phyloP scores from a whole-genome alignment of 495 filamentous ascomycete genomes.

The Daldinia grandis region DNA sequence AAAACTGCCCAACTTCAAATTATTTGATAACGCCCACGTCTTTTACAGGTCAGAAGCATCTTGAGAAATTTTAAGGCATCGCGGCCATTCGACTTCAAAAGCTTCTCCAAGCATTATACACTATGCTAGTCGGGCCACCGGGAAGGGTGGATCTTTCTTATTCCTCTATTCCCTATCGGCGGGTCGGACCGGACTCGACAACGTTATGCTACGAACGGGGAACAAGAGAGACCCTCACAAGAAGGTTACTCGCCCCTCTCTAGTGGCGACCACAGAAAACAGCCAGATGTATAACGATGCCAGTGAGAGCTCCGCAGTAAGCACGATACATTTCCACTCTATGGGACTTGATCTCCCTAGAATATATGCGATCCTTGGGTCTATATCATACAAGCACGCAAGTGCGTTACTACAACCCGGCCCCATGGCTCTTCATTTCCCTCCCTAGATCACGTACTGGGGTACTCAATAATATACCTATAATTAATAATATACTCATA shows the following conservation, averaged over 20 bases:
- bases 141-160: background rate
- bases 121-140: background rate
- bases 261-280: slow-evolving; percentile 17
- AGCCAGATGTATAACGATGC: background rate
- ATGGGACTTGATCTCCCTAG: background rate
- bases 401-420: background rate
- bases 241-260: slow-evolving; percentile 18
- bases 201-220: slow-evolving; percentile 14
- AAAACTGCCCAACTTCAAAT: slow-evolving; percentile 8
- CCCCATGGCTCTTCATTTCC: background rate
- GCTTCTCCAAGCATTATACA: background rate
- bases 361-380: background rate
- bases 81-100: background rate
- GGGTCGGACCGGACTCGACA: background rate
- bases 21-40: background rate
- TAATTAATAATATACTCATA: background rate
- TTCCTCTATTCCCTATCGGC: background rate
- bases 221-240: slow-evolving; percentile 15
- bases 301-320: slow-evolving; percentile 5
- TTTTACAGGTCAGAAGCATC: background rate
- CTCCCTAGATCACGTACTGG: background rate
- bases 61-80: background rate
- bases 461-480: background rate
- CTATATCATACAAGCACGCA: background rate
- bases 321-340: slow-evolving; percentile 1